phyloP scores from a whole-genome alignment of 2,329 filamentous ascomycete species.

The Aspergillus novoparasiticus region DNA sequence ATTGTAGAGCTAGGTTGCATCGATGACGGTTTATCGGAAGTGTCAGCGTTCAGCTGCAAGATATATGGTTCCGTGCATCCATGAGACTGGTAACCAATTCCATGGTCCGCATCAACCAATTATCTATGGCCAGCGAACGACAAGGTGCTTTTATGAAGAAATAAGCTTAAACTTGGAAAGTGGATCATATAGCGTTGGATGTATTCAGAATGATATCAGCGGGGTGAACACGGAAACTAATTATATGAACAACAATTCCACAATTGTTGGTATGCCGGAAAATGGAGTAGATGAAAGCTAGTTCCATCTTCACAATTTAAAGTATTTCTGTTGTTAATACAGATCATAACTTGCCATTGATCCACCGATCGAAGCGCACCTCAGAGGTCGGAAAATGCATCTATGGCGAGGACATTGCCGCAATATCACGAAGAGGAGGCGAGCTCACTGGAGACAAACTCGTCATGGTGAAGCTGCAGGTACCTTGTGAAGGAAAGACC shows the following conservation, averaged over 20 bases:
- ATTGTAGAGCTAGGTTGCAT: no score
- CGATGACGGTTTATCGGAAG: no score
- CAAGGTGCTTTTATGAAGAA: neutral
- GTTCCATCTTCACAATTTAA: neutral
- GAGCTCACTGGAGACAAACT: slow-evolving; percentile 34
- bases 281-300: no score
- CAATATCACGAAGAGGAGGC: slow-evolving; percentile 35
- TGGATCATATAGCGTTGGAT: neutral
- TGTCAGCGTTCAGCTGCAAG: no score
- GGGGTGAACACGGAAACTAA: neutral
- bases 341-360: slow-evolving; percentile 14
- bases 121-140: no score
- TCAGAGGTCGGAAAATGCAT: slow-evolving; percentile 36
- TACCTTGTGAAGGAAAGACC: slow-evolving; percentile 10
- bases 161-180: neutral
- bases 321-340: neutral
- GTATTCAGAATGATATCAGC: neutral
- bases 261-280: no score
- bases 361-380: slow-evolving; percentile 35
- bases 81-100: neutral
- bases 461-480: slow-evolving; percentile 35
- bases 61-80: no score
- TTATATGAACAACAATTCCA: neutral
- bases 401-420: slow-evolving; percentile 34
- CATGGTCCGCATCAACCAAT: neutral